Evolutionary conservation across 345 rosid genomes (phyloP).

Genomic region (Corchorus olitorius): DNA sequence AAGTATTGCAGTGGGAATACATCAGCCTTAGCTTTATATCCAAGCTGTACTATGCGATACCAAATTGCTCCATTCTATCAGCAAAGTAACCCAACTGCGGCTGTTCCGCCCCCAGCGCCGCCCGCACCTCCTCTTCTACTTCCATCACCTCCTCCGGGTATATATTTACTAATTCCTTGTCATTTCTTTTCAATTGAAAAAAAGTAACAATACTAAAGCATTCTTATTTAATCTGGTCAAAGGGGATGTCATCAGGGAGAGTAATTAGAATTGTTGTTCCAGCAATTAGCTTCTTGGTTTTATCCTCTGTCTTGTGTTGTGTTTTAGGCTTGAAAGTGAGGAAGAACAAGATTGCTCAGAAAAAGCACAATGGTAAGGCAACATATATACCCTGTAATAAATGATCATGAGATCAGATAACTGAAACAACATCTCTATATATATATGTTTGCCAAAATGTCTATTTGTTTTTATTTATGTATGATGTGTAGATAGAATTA

Average conservation of each 20-base stretch:
- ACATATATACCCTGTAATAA: not conserved
- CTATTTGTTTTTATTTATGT: not conserved
- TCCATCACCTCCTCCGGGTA: slow-evolving; percentile 16
- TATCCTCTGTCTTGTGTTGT: not conserved
- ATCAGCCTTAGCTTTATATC: slow-evolving; percentile 13
- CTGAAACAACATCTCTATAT: not conserved
- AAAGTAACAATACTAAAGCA: not conserved
- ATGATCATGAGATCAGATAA: no score
- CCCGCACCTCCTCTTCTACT: slow-evolving; percentile 35
- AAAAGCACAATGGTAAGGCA: not conserved
- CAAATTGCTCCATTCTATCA: not conserved
- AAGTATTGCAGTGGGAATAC: not conserved
- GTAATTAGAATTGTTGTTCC: slow-evolving; percentile 9
- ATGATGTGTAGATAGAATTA: not conserved
- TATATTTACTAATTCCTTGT: slow-evolving; percentile 5
- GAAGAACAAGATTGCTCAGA: not conserved
- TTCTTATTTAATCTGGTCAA: not conserved
- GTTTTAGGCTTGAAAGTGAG: slow-evolving; percentile 1
- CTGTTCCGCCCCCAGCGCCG: slow-evolving; percentile 12
- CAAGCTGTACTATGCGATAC: slow-evolving; percentile 18
- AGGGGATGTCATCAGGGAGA: not conserved
- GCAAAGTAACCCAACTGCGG: not conserved
- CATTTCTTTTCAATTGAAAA: not conserved
- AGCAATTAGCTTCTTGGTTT: not conserved
- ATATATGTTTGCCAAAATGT: not conserved